phyloP scores from a whole-genome alignment of 164 flowering plant genomes.

The Hamamelis virginiana region DNA sequence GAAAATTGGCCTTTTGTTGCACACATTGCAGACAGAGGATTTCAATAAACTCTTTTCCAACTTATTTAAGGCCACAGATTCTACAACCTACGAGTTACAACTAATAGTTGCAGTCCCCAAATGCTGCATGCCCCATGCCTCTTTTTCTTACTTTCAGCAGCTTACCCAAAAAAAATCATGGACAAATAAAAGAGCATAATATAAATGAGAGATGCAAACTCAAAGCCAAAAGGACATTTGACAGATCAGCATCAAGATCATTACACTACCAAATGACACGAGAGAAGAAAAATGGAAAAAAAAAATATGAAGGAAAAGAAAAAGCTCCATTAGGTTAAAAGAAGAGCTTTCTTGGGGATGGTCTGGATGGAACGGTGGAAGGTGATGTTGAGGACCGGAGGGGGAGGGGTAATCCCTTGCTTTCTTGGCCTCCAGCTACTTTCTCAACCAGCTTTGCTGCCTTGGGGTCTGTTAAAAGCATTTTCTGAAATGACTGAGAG shows the following conservation, averaged over 20 bases:
- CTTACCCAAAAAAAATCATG: too few species aligned
- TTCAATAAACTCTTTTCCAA: too few species aligned
- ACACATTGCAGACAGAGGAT: too few species aligned
- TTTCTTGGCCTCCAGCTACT: conserved; percentile 44
- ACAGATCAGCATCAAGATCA: conserved; percentile 13
- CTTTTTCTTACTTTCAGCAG: too few species aligned
- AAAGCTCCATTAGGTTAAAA: conserved; percentile 31
- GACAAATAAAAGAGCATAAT: not conserved
- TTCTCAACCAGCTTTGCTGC: conserved; percentile 59
- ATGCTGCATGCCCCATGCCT: too few species aligned
- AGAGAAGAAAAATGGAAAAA: not conserved
- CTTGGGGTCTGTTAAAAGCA: conserved; percentile 68
- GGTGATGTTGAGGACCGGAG: conserved; percentile 34
- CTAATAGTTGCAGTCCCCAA: too few species aligned
- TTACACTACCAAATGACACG: conserved; percentile 7
- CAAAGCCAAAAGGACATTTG: conserved; percentile 1
- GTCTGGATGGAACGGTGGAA: conserved; percentile 31
- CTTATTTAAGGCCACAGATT: too few species aligned
- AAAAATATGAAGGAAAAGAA: not conserved
- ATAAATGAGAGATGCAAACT: not conserved
- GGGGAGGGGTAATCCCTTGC: conserved; percentile 35
- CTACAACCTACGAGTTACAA: too few species aligned
- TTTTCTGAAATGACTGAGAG: conserved; percentile 91
- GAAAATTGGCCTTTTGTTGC: too few species aligned
- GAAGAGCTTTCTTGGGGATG: conserved; percentile 62